Percentiles rank a stretch among this genome's conserved stretches.
Conservation (phyloP, 495 filamentous ascomycete genomes). For the Neurospora sp. region DNA sequence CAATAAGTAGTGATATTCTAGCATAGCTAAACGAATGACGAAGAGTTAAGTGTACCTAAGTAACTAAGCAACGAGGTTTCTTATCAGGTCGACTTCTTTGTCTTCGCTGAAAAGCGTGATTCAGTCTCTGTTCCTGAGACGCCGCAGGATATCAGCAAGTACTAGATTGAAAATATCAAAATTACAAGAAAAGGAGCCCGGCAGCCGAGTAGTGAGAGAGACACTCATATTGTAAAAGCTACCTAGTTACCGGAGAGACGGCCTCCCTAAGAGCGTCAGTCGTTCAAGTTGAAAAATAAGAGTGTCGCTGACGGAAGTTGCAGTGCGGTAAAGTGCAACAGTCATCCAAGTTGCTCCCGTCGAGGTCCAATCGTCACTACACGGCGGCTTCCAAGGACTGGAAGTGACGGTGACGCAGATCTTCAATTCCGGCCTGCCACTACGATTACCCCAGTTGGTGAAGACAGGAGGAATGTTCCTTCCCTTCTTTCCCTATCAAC, state of each 20-base stretch:
- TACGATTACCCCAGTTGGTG: neutral
- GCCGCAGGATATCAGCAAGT: neutral
- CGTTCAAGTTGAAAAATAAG: neutral
- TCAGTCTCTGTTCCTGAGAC: neutral
- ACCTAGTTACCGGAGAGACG: neutral
- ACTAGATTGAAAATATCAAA: neutral
- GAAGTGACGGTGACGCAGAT: neutral
- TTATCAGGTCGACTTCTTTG: no score
- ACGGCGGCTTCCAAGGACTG: neutral
- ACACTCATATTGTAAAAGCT: neutral
- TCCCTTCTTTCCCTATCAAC: neutral
- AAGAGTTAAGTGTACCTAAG: neutral
- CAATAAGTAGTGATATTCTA: neutral
- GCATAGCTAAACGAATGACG: neutral
- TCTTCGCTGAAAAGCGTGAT: neutral
- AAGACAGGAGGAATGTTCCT: neutral
- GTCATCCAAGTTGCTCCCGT: neutral
- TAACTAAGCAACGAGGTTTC: neutral
- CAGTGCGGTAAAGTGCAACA: neutral
- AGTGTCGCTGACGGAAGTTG: neutral
- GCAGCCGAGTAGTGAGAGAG: neutral
- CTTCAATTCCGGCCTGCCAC: neutral
- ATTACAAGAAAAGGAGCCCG: neutral
- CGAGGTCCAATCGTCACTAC: neutral
- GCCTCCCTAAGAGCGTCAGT: neutral